These are phyloP conservation scores for Catunica adiposa DNA, from an alignment of 2,329 filamentous ascomycete genomes.

Conservation along the genomic window DNA sequence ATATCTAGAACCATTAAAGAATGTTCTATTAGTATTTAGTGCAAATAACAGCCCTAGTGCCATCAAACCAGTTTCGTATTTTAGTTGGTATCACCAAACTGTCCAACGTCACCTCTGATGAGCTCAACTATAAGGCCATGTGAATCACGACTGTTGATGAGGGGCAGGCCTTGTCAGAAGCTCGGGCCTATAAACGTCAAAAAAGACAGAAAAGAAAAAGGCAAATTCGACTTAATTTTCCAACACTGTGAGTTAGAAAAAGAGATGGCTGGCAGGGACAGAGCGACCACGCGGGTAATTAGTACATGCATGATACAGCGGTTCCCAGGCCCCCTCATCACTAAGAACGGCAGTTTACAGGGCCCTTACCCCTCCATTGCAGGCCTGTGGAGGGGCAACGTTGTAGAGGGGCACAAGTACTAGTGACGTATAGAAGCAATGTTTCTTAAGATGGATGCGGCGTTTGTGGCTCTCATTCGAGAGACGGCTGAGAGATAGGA, in stretches of 20 bases:
- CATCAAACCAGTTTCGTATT: too few species aligned
- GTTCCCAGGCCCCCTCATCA: neutral
- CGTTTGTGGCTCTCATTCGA: too few species aligned
- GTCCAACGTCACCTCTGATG: too few species aligned
- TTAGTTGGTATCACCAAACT: too few species aligned
- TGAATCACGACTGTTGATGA: too few species aligned
- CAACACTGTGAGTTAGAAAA: neutral
- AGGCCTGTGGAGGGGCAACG: neutral
- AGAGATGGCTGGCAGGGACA: neutral
- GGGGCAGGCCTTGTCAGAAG: too few species aligned
- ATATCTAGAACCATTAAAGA: too few species aligned
- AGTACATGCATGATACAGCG: constrained; percentile 9
- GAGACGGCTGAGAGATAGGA: too few species aligned
- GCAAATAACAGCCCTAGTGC: too few species aligned
- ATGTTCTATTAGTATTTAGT: too few species aligned
- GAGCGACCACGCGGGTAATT: constrained; percentile 4
- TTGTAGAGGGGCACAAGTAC: neutral
- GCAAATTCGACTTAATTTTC: neutral
- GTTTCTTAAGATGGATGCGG: neutral
- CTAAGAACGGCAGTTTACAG: neutral
- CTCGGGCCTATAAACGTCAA: neutral
- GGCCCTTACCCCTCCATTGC: constrained; percentile 5
- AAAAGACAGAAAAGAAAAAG: neutral
- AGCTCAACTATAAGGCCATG: too few species aligned
- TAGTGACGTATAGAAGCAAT: constrained; percentile 4